phyloP scores from a whole-genome alignment of 768 basidiomycete species.

The Leccinum imitatum region DNA sequence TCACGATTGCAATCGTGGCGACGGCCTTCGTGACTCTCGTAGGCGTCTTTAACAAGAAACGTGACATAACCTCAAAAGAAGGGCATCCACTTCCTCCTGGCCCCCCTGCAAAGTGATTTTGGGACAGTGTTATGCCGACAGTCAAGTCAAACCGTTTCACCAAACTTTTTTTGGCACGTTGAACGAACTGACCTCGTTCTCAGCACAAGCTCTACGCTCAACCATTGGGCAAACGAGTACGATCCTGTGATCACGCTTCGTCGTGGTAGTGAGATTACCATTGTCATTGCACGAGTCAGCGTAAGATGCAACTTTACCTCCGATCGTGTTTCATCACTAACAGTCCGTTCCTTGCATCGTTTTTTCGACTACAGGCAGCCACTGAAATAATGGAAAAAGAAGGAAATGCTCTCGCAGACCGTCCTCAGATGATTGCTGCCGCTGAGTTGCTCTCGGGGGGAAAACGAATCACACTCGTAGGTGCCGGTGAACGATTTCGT shows the following conservation, averaged over 20 bases:
- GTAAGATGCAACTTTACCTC: constrained; percentile 8
- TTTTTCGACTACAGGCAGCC: constrained; percentile 39
- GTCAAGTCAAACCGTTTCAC: constrained; percentile 8
- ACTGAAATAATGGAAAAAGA: constrained; percentile 64
- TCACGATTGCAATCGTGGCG: not conserved
- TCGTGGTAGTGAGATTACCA: constrained; percentile 36
- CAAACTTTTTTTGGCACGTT: not conserved
- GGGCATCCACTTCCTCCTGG: constrained; percentile 19
- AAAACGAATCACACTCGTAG: constrained; percentile 50
- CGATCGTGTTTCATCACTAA: not conserved
- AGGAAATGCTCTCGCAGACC: constrained; percentile 48
- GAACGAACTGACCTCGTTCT: not conserved
- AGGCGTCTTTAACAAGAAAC: not conserved
- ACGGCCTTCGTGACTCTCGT: not conserved
- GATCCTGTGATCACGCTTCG: constrained; percentile 58
- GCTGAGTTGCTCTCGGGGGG: constrained; percentile 55
- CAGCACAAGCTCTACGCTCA: constrained; percentile 34
- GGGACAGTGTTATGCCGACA: constrained; percentile 7
- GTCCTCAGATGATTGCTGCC: constrained; percentile 52
- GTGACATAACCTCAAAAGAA: constrained; percentile 4
- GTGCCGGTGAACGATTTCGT: constrained; percentile 52
- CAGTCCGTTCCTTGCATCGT: no score
- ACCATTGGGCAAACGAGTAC: constrained; percentile 55
- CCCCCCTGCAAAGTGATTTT: constrained; percentile 10
- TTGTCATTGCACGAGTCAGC: constrained; percentile 21